phyloP scores from a whole-genome alignment of 257 asterid genomes.

The Solanum chiquidenum region DNA sequence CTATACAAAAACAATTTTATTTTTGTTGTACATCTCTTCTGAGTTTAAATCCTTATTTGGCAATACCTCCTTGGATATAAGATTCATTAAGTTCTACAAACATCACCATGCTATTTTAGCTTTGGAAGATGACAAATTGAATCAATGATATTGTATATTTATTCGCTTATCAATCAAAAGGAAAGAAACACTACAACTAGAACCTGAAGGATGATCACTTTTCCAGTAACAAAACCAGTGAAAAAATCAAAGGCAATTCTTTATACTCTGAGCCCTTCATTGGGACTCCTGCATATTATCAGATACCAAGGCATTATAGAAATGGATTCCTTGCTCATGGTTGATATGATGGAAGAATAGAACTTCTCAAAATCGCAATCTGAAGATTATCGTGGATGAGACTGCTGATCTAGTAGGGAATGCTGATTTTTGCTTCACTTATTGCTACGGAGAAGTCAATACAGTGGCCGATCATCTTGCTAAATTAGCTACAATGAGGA shows the following conservation, averaged over 20 bases:
- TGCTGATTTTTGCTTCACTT: no score
- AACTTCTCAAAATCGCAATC: no score
- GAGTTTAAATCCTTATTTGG: neutral
- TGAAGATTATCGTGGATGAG: no score
- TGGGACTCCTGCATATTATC: neutral
- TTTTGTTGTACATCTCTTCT: neutral
- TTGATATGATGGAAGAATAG: no score
- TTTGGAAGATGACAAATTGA: neutral
- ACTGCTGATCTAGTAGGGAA: no score
- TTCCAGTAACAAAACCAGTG: neutral
- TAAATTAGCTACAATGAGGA: no score
- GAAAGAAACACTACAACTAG: neutral
- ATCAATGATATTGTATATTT: neutral
- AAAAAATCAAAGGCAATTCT: neutral
- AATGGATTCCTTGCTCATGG: no score
- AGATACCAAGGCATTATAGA: neutral
- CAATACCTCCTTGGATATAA: neutral
- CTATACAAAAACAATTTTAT: neutral
- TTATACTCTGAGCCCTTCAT: neutral
- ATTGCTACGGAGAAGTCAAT: no score
- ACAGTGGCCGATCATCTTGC: no score
- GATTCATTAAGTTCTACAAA: neutral
- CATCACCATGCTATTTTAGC: neutral
- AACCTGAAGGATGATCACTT: neutral
- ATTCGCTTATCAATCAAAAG: neutral